Percentiles rank a stretch among this genome's conserved stretches.
Conservation (phyloP, 176 grass and related monocot genomes). For the Chrysopogon serrulatus region DNA sequence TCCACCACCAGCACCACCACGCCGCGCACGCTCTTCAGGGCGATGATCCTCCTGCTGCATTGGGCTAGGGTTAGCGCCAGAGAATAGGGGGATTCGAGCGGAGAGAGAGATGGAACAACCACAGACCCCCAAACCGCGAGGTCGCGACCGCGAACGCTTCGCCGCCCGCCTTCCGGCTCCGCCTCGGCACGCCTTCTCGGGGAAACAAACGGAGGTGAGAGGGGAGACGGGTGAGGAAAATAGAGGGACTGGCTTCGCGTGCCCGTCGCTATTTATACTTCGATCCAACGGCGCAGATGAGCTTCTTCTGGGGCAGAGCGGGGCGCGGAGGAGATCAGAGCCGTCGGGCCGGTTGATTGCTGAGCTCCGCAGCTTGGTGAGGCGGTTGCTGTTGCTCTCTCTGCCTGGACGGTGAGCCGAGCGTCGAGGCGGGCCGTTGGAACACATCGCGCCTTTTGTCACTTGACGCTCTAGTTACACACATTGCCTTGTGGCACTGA, state of each 20-base stretch:
- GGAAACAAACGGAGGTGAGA: slow-evolving; percentile 34
- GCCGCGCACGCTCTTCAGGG: background rate
- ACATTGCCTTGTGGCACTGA: background rate
- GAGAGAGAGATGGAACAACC: background rate
- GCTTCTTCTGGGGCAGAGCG: background rate
- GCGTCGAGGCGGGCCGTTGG: slow-evolving; percentile 20
- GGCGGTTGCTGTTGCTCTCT: too few relatives aligned
- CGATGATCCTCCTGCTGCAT: slow-evolving; percentile 24
- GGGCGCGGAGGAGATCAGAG: slow-evolving; percentile 8
- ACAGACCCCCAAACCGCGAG: slow-evolving; percentile 26
- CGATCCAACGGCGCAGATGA: slow-evolving; percentile 28
- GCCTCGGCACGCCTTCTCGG: slow-evolving; percentile 18
- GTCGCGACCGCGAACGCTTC: slow-evolving; percentile 14
- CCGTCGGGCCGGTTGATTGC: background rate
- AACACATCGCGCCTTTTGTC: background rate
- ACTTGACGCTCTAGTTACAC: background rate
- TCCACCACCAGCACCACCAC: slow-evolving; percentile 10
- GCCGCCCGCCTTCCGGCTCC: slow-evolving; percentile 17
- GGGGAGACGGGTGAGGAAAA: slow-evolving; percentile 21
- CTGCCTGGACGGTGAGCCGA: slow-evolving; percentile 10
- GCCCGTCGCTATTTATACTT: slow-evolving; percentile 27
- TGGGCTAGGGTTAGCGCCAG: slow-evolving; percentile 15
- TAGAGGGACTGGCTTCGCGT: background rate
- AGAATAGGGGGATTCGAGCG: background rate
- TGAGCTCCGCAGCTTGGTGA: background rate